phyloP scores from a whole-genome alignment of 495 filamentous ascomycete species.

The Lichenothelia convexa region DNA sequence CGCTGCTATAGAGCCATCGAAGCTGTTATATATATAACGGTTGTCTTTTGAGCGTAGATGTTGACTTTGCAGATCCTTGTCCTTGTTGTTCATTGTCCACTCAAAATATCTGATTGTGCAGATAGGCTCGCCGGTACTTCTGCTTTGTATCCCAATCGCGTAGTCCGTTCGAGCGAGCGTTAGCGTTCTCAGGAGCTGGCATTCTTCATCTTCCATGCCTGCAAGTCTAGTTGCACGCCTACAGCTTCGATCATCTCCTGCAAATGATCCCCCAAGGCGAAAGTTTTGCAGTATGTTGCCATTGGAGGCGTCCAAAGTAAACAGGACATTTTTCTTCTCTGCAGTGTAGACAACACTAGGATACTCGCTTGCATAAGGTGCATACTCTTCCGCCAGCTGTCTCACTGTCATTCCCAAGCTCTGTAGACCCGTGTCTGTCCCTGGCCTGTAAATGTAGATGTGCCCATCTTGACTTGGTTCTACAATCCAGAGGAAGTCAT shows the following conservation, averaged over 20 bases:
- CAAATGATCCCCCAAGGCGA: constrained; percentile 34
- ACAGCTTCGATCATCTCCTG: constrained; percentile 37
- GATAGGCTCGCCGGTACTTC: constrained; percentile 54
- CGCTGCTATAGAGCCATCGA: constrained; percentile 73
- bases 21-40: constrained; percentile 71
- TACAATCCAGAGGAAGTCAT: constrained; percentile 89
- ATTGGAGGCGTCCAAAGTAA: constrained; percentile 68
- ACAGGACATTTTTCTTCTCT: constrained; percentile 62
- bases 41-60: constrained; percentile 63
- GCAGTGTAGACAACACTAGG: constrained; percentile 62
- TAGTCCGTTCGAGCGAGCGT: constrained; percentile 77
- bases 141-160: constrained; percentile 63
- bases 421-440: constrained; percentile 38
- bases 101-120: constrained; percentile 88
- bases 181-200: constrained; percentile 52
- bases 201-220: constrained; percentile 45
- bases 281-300: constrained; percentile 55
- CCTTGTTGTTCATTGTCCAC: constrained; percentile 85
- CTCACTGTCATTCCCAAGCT: constrained; percentile 60
- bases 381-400: constrained; percentile 48
- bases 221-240: constrained; percentile 40
- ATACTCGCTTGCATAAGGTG: constrained; percentile 45
- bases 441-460: constrained; percentile 71
- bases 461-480: constrained; percentile 78
- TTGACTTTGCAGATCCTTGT: constrained; percentile 70